Base-by-base conservation (phyloP, 2,329 filamentous ascomycete genomes). In the Davidsoniella virescens region DNA sequence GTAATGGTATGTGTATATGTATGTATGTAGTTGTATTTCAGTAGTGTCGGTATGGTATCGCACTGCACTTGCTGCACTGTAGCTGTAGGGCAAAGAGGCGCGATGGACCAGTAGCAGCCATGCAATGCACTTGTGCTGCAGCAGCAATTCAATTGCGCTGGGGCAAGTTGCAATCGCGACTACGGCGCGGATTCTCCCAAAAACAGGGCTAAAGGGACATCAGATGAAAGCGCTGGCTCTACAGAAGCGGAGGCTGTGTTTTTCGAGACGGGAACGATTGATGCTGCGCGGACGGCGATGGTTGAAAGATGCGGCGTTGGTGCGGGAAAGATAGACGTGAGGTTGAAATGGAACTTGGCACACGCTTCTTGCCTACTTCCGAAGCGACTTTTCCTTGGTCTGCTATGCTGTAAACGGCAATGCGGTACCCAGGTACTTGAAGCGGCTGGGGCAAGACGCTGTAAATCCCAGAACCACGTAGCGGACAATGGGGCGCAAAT, bases 291-390 rank as follows among this genome's bases (percentile, higher is more conserved):
- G 51, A 29, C 46, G 47, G 51, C 43, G 51, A 53, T 53, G 51
- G 51, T 37, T 38, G 36, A 44, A 46, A 50, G 44, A 44, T 44
- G 61, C 62, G 61, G 61, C 59, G 62, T 68, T 72, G 72, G 69
- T 64, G 65, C 67, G 66, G 71, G 65, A 65, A 65, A 66, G 66
- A 65, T 63, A 70, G 68, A 68, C 67, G 65, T 75, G 73, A 76
- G 67, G 72, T 76, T 71, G 64, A 70, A 66, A 64, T 50, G 38
- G 38, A 50, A 47, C 40, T 45, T 40, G 48, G 48, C 42, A 50
- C 47, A 40, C 46, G 37, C 39, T 49, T 20, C 16, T 36, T 49
- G 37, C 46, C 46, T 38, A 42, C 20, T 39, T 25, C 38, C 47
- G 37, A 49, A 42, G 38, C 26, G 47, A 42, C 47, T 49, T 49